Evolutionary conservation across 108 stramenopile genomes (phyloP).

Genomic region (Discostella pseudostelligera): DNA sequence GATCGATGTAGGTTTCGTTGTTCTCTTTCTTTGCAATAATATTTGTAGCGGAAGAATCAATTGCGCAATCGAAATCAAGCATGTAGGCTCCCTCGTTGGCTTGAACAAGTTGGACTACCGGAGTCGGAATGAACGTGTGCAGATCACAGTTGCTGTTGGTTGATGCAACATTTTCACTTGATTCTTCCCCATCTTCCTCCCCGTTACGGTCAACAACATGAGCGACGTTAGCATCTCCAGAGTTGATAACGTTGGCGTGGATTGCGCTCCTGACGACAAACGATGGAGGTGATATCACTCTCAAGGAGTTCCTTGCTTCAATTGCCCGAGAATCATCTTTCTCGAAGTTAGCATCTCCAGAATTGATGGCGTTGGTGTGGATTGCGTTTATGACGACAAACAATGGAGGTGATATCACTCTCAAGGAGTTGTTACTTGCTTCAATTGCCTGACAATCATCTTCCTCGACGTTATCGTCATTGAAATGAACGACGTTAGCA

Average conservation of each 20-base stretch:
- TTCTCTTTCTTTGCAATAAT: background rate
- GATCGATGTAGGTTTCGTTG: background rate
- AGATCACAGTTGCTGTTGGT: background rate
- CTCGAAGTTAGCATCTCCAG: background rate
- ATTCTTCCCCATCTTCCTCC: background rate
- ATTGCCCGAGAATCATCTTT: background rate
- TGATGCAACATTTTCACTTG: background rate
- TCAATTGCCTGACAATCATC: background rate
- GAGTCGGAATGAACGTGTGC: background rate
- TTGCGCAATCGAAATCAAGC: slow-evolving; percentile 12
- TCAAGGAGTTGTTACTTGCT: background rate
- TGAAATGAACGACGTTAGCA: background rate
- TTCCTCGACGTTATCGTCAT: too few species aligned
- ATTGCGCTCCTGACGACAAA: background rate
- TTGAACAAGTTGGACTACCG: slow-evolving; percentile 4
- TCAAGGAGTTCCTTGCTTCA: background rate
- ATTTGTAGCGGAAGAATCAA: background rate
- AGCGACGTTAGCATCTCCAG: background rate
- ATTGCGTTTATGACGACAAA: background rate
- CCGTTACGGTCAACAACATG: background rate
- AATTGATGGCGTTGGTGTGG: background rate
- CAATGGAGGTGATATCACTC: background rate
- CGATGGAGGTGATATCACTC: background rate
- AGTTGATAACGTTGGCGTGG: background rate
- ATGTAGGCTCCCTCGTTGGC: slow-evolving; percentile 3